Conservation (phyloP, 2,329 filamentous ascomycete genomes). For the Penicillium sp. region DNA sequence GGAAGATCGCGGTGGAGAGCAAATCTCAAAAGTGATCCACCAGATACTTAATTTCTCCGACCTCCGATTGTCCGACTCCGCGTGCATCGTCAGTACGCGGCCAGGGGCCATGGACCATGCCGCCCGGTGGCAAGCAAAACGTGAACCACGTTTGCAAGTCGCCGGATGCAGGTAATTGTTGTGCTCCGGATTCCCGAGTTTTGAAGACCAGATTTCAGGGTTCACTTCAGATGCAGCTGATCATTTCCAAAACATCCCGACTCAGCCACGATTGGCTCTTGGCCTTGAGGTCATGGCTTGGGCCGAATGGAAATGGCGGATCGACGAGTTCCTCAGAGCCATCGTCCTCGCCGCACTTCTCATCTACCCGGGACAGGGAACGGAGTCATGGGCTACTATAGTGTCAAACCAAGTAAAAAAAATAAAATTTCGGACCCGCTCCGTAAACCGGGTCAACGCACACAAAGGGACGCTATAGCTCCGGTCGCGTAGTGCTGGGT, state of each 20-base stretch:
- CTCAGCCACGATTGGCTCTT: slow-evolving; percentile 12
- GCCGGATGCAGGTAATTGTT: slow-evolving; percentile 9
- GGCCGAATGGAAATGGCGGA: slow-evolving; percentile 2
- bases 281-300: slow-evolving; percentile 2
- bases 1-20: not conserved
- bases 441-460: not conserved
- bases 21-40: not conserved
- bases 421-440: not conserved
- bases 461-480: not conserved
- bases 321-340: slow-evolving; percentile 13
- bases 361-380: not conserved
- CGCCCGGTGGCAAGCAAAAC: slow-evolving; percentile 2
- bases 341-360: not conserved
- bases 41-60: not conserved
- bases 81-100: not conserved
- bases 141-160: slow-evolving; percentile 13
- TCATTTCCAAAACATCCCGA: not conserved
- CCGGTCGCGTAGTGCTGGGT: not conserved
- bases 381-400: not conserved
- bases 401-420: not conserved
- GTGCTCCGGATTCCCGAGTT: not conserved
- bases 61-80: not conserved
- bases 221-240: too few relatives aligned
- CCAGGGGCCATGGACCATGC: not conserved
- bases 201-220: too few relatives aligned